phyloP scores from a whole-genome alignment of 352 stramenopile genomes.

The Globisporangium echinulatum region DNA sequence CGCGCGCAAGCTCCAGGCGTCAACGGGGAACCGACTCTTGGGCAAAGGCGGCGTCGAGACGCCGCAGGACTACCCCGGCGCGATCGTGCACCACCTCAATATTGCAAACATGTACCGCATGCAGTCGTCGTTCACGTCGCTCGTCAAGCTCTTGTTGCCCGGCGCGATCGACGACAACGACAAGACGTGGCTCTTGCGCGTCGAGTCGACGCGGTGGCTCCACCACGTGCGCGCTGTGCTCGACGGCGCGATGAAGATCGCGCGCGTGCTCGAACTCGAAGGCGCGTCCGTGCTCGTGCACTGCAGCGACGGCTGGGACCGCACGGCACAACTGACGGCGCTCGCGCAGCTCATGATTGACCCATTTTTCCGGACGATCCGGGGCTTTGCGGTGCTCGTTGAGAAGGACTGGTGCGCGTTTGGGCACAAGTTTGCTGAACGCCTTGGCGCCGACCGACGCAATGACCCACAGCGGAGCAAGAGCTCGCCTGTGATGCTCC shows the following conservation, averaged over 20 bases:
- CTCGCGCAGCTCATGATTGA: slow-evolving; percentile 87
- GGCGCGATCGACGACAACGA: slow-evolving; percentile 60
- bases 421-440: slow-evolving; percentile 79
- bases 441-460: slow-evolving; percentile 58
- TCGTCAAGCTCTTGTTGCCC: slow-evolving; percentile 69
- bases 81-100: slow-evolving; percentile 78
- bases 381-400: slow-evolving; percentile 70
- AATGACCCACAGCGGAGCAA: slow-evolving; percentile 73
- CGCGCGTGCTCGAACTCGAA: slow-evolving; percentile 77
- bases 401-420: slow-evolving; percentile 88
- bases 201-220: slow-evolving; percentile 81
- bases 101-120: slow-evolving; percentile 94
- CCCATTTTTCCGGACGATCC: slow-evolving; percentile 81
- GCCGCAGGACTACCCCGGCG: slow-evolving; percentile 70
- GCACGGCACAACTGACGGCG: slow-evolving; percentile 68
- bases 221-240: slow-evolving; percentile 81
- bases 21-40: slow-evolving; percentile 86
- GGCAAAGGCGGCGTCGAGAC: slow-evolving; percentile 90
- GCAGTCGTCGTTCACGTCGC: slow-evolving; percentile 63
- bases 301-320: slow-evolving; percentile 87
- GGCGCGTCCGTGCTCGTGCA: slow-evolving; percentile 79
- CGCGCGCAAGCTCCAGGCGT: slow-evolving; percentile 83
- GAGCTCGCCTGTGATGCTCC: slow-evolving; percentile 79
- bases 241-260: slow-evolving; percentile 79
- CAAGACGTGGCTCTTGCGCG: slow-evolving; percentile 56